Evolutionary conservation across 495 filamentous ascomycete species (phyloP), one percentile per base, ranked within the genome.

Genomic region (Aspergillus funiculosus): DNA sequence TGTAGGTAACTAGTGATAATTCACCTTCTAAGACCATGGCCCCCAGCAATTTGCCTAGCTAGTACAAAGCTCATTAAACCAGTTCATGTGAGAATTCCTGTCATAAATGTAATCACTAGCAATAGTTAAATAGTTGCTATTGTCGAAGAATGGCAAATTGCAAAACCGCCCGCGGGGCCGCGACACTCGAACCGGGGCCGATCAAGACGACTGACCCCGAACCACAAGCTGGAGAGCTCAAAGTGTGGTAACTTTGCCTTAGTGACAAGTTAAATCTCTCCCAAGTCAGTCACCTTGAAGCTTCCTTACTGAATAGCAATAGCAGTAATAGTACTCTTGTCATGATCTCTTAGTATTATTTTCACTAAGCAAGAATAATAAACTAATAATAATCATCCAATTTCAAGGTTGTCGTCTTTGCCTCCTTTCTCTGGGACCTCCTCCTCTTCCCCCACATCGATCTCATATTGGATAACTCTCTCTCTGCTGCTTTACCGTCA

Each of bases 201-300:
- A 36, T 17, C 11, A 6, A 34, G 38, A 13, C 45, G 42, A 37
- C 48, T 44, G 36, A 29, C 30, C 24, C 15, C 43, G 37, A 51
- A 46, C 45, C 45, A 51, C 39, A 45, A 53, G 31, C 31, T 27
- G 36, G 20, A 17, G 29, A 27, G 28, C 25, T 37, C 51, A 44
- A 50, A 54, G 46, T 50, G 37, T 46, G 51, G 51, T 54, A 50
- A 39, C 42, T 50, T 43, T 42, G 38, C 30, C 15, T 27, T 46
- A 50, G 42, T 39, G 43, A 48, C 43, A 52, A 45, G 37, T 47
- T 52, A 38, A 42, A 31, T 38, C 21, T 25, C 20, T 39, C 18
- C 29, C 41, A 29, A 32, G 21, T 26, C 26, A 29, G 27, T 31
- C 19, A 14, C 34, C 22, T 18, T 18, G 37, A 47, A 47, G 35